Evolutionary conservation across 2,329 filamentous ascomycete genomes (phyloP), one percentile per base, ranked within the genome.

Genomic region (Westerdykella aurantiaca): DNA sequence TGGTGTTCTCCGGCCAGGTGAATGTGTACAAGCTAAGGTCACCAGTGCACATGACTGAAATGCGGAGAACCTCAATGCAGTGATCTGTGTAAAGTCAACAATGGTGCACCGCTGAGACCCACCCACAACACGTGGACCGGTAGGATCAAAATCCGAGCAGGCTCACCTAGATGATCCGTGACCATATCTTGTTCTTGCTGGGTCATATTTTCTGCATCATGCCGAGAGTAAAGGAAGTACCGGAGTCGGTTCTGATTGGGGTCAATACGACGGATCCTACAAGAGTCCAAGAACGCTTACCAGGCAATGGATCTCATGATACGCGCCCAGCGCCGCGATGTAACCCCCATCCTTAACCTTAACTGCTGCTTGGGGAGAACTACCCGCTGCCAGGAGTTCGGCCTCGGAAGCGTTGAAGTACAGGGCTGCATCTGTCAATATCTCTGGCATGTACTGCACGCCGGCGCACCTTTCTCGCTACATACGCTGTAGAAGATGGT

Each of bases 1-100:
- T 33, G n/a, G 39, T 25, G 10, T 37, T 6, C 10, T 34, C 22
- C 7, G 43, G 43, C 43, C 43, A 45, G 21, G 21, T 33, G 39
- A 45, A 45, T 13, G 48, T 43, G 31, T 50, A 47, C 6, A 45
- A 16, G 22, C 38, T 41, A 11, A 40, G 34, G 17, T 45, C 43
- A 12, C 38, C 31, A 11, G 31, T 41, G 34, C 43, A 45, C 43
- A 45, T 45, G 7, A 23, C 23, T n/a, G 38, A 41, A 6, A 41
- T 41, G 12, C 43, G 31, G 14, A 45, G 34, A 9, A 45, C 31
- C 37, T 45, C 43, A 12, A 45, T 29, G 38, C 43, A 45, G 33
- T 45, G 43, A 34, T 45, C 43, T 45, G 38, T 31, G 17, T 21
- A 35, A 16, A 11, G 34, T 21, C 17, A 16, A 21, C 11, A 3